Evolutionary conservation across 352 stramenopile genomes (phyloP).

Genomic region (Phytopythium helicoides): DNA sequence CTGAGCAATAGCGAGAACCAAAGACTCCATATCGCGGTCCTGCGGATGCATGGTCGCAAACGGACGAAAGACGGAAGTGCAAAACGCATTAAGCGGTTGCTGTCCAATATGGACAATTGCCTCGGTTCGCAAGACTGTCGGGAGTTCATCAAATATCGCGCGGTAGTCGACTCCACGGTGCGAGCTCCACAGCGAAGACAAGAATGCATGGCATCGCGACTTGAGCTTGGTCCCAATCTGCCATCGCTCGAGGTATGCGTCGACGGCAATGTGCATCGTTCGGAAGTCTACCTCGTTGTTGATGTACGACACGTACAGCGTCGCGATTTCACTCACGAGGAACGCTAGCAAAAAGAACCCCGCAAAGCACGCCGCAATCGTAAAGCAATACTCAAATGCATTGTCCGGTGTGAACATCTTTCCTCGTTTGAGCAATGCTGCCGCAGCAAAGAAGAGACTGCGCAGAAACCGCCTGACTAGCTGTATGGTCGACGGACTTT

Average conservation of each 20-base stretch:
- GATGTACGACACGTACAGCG: constrained; percentile 52
- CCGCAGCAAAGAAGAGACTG: constrained; percentile 45
- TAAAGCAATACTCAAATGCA: constrained; percentile 32
- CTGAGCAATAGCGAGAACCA: constrained; percentile 35
- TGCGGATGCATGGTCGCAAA: constrained; percentile 25
- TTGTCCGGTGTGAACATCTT: constrained; percentile 27
- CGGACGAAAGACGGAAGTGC: constrained; percentile 42
- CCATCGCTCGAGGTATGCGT: constrained; percentile 46
- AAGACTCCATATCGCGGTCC: constrained; percentile 28
- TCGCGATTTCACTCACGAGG: constrained; percentile 52
- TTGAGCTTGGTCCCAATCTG: constrained; percentile 36
- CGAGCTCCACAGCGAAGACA: constrained; percentile 55
- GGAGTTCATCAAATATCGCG: constrained; percentile 52
- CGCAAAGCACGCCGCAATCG: constrained; percentile 33
- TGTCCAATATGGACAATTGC: constrained; percentile 46
- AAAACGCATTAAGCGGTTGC: constrained; percentile 30
- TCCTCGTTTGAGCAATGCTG: constrained; percentile 44
- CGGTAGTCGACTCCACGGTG: constrained; percentile 61
- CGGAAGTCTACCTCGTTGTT: constrained; percentile 67
- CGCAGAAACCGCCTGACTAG: constrained; percentile 34
- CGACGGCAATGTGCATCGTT: constrained; percentile 52
- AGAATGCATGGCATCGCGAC: constrained; percentile 37
- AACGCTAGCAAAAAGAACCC: constrained; percentile 44
- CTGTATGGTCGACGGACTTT: neutral
- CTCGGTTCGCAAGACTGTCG: constrained; percentile 44